These are phyloP conservation scores for Tetraselmis striata DNA, from an alignment of 139 green algal species.

Conservation along the genomic window DNA sequence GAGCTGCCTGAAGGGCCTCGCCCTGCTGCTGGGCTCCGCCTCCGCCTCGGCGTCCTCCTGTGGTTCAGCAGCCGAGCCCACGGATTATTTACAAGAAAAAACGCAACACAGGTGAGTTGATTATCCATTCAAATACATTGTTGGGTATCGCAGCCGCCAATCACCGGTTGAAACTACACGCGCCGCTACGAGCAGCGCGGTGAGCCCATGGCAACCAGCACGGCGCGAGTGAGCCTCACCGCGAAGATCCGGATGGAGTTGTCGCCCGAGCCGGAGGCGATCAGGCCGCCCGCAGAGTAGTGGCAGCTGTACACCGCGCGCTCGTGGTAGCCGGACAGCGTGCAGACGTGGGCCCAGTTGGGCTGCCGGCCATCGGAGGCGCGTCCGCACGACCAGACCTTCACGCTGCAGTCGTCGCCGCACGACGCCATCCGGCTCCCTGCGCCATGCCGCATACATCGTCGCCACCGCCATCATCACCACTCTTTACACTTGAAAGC, in stretches of 20 bases:
- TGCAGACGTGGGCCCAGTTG: conserved; percentile 33
- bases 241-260: conserved; percentile 63
- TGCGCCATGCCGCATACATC: too few species aligned
- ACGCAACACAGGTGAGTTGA: neutral
- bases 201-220: too few species aligned
- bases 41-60: neutral
- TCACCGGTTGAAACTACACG: neutral
- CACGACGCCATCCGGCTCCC: conserved; percentile 61
- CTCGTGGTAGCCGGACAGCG: conserved; percentile 58
- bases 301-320: conserved; percentile 74
- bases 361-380: conserved; percentile 12
- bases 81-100: neutral
- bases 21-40: neutral
- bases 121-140: neutral
- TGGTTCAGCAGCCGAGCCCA: neutral
- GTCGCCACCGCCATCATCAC: too few species aligned
- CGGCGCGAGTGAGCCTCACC: neutral
- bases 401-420: conserved; percentile 75
- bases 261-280: conserved; percentile 65
- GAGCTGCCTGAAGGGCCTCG: neutral
- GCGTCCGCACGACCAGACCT: conserved; percentile 45
- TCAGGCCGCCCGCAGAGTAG: conserved; percentile 48
- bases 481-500: too few species aligned
- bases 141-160: neutral
- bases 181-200: neutral